Conservation (phyloP, 805 yeast genomes). For the Saccharomycopsis amapae region DNA sequence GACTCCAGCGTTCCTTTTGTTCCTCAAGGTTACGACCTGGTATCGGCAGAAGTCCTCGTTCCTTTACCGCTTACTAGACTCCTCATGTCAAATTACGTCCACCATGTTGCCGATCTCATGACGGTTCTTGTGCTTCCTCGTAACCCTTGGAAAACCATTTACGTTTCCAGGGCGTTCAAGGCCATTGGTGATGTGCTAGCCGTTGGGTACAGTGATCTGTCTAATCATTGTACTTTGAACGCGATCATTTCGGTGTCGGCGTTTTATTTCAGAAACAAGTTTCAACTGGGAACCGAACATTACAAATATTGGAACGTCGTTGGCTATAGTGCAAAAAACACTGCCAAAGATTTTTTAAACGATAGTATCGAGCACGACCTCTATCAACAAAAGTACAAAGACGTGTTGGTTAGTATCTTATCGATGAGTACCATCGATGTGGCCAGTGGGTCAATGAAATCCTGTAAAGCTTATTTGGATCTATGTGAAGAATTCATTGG, state of each 20-base stretch:
- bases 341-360: constrained; percentile 13
- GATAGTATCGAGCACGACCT: constrained; percentile 38
- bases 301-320: constrained; percentile 10
- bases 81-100: constrained; percentile 61
- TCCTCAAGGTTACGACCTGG: not conserved
- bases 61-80: constrained; percentile 68
- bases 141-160: constrained; percentile 85
- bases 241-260: constrained; percentile 79
- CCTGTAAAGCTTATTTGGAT: constrained; percentile 65
- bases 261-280: constrained; percentile 68
- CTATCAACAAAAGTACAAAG: constrained; percentile 66
- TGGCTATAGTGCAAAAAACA: constrained; percentile 5
- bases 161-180: constrained; percentile 72
- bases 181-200: constrained; percentile 79
- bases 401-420: constrained; percentile 55
- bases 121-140: constrained; percentile 49
- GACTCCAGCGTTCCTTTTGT: not conserved
- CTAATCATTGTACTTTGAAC: constrained; percentile 70
- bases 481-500: constrained; percentile 72
- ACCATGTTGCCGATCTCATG: constrained; percentile 74
- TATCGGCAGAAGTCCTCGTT: constrained; percentile 23
- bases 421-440: constrained; percentile 85
- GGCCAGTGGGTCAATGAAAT: constrained; percentile 88
- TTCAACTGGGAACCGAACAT: constrained; percentile 54
- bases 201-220: constrained; percentile 64